Evolutionary conservation across 108 stramenopile species (phyloP), one percentile per base, ranked within the genome.

Genomic region (Nitzschia sp.): DNA sequence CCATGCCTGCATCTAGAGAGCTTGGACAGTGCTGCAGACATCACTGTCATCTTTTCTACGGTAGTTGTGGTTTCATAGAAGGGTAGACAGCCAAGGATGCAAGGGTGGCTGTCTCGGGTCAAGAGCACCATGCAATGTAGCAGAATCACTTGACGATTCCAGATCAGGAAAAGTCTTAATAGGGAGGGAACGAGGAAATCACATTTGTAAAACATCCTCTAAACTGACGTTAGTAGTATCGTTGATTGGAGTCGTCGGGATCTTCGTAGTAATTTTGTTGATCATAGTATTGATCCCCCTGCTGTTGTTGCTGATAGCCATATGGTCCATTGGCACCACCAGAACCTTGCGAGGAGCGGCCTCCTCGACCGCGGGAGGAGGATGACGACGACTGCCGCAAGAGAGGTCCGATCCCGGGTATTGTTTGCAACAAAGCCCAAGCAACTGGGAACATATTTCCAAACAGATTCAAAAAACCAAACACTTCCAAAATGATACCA

Each of bases 391-490:
- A 22, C 12, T 43, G 21, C 68, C 80, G 81, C 39, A 91, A 61
- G 41, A 91, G 53, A 11, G 81, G 75, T 7, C 90, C 90, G 21
- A 96, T 77, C 9, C 87, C 58, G 5, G 95, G 95, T 73, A 93
- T 71, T 34, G 81, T 67, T 72, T 80, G 80, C 20, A 86, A 55
- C 65, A 96, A 72, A 39, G 77, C 80, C 75, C 73, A 69, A 7
- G 92, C 69, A 25, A 96, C 44, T 10, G 95, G 93, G 72, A 96
- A 96, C 83, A 94, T 83, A 63, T 96, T 94, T 7, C 93, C 97
- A 74, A 96, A 97, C 3, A 97, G 66, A 81, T 97, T 97, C 57
- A 96, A 50, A 53, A 97, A 64, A 3, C 97, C 95, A 79, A 97
- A 96, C 0, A 86, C 69, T 78, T 97, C 97, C 65, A 96, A 51